Percentiles rank a stretch among this genome's conserved stretches.
Conservation (phyloP, 108 stramenopile species). For the Cyclotella atomus region DNA sequence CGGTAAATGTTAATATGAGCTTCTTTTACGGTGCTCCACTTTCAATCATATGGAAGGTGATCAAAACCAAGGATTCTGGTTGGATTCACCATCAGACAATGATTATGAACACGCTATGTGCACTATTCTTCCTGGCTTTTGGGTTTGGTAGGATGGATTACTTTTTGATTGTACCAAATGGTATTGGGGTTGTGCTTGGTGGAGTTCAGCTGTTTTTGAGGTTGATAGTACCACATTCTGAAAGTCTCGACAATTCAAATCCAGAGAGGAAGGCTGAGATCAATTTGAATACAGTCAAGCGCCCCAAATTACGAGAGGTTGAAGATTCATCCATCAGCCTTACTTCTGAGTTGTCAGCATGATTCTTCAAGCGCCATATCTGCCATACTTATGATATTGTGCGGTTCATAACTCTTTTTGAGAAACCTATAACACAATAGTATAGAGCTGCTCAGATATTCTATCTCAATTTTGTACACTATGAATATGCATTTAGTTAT, state of each 20-base stretch:
- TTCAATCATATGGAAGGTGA: slow-evolving; percentile 63
- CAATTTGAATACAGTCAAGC: background rate
- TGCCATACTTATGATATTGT: too few relatives aligned
- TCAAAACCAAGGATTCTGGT: slow-evolving; percentile 49
- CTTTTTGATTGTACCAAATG: slow-evolving; percentile 74
- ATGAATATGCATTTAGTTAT: too few relatives aligned
- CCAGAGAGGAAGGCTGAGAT: background rate
- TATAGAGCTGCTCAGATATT: too few relatives aligned
- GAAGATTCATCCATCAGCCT: too few relatives aligned
- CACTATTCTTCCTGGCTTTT: slow-evolving; percentile 75
- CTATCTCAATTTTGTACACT: too few relatives aligned
- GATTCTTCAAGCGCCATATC: too few relatives aligned
- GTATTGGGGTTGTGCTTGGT: slow-evolving; percentile 69
- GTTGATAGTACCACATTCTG: slow-evolving; percentile 22
- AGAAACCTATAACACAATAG: too few relatives aligned
- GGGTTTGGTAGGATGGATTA: slow-evolving; percentile 70
- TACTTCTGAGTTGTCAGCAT: too few relatives aligned
- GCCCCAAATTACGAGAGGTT: too few relatives aligned
- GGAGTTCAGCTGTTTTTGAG: slow-evolving; percentile 62
- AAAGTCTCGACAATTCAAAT: background rate
- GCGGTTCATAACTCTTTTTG: too few relatives aligned
- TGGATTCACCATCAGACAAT: slow-evolving; percentile 51
- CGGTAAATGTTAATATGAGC: slow-evolving; percentile 73
- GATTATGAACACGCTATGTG: slow-evolving; percentile 60
- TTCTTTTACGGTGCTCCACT: slow-evolving; percentile 90